phyloP scores from a whole-genome alignment of 345 rosid genomes.

The Ceriops tagal region DNA sequence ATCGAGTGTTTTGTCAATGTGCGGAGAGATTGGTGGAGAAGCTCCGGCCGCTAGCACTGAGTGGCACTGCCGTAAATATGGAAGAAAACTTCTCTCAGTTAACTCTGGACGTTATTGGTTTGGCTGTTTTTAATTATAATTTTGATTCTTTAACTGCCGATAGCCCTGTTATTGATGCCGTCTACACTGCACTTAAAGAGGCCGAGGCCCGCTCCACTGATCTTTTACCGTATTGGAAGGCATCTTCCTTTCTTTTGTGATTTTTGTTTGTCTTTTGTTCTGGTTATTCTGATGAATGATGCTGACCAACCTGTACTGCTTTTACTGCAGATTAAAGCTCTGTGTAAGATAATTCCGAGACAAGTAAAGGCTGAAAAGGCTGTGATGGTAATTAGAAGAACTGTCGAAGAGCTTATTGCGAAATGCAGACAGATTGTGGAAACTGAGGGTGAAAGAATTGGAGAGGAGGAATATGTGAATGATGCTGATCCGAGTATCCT shows the following conservation, averaged over 20 bases:
- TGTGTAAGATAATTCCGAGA: slow-evolving; percentile 84
- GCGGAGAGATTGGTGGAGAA: slow-evolving; percentile 91
- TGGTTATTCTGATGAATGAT: slow-evolving; percentile 2
- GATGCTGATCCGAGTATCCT: slow-evolving; percentile 90
- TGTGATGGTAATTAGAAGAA: slow-evolving; percentile 57
- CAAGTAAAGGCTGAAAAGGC: slow-evolving; percentile 93
- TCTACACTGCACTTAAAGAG: slow-evolving; percentile 87
- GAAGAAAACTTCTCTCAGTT: slow-evolving; percentile 84
- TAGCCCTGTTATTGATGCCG: slow-evolving; percentile 89
- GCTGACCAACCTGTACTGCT: slow-evolving; percentile 3
- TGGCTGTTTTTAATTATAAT: slow-evolving; percentile 78
- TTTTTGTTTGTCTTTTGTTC: slow-evolving; percentile 3
- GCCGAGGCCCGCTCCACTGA: slow-evolving; percentile 95
- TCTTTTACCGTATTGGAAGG: slow-evolving; percentile 95
- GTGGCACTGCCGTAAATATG: slow-evolving; percentile 88
- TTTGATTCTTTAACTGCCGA: slow-evolving; percentile 73
- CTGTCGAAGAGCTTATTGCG: slow-evolving; percentile 77
- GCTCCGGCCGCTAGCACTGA: slow-evolving; percentile 56
- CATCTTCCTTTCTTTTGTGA: slow-evolving; percentile 22
- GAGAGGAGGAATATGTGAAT: slow-evolving; percentile 85
- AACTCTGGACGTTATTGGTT: slow-evolving; percentile 89
- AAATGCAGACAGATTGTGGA: slow-evolving; percentile 91
- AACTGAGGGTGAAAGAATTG: slow-evolving; percentile 78
- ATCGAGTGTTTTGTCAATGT: slow-evolving; percentile 80
- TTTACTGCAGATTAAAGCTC: slow-evolving; percentile 44